Conservation (phyloP, 78 protist genomes). For the Chrysochromulina parva region DNA sequence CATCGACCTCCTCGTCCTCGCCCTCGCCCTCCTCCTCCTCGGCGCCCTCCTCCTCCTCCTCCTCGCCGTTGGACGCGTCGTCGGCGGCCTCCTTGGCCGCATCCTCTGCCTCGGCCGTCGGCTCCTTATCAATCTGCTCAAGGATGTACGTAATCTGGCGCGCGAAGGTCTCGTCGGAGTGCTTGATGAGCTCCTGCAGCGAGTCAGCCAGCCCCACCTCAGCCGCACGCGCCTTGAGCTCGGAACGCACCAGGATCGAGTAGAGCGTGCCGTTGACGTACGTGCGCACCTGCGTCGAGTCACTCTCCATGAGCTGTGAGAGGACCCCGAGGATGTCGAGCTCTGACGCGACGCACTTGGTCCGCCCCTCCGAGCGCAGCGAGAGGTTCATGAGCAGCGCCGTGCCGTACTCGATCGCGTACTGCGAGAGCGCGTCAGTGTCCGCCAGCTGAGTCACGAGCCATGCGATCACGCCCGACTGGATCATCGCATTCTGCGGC, state of each 20-base stretch:
- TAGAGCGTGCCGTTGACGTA: slow-evolving; percentile 48
- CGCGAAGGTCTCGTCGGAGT: background rate
- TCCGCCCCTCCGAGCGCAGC: slow-evolving; percentile 20
- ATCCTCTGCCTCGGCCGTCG: background rate
- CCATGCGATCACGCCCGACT: background rate
- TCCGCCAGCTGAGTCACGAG: background rate
- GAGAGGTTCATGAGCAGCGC: slow-evolving; percentile 48
- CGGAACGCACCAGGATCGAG: background rate
- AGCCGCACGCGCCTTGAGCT: slow-evolving; percentile 5
- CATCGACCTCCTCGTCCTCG: background rate
- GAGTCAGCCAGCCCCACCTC: background rate
- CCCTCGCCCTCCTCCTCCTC: background rate
- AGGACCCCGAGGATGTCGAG: slow-evolving; percentile 1
- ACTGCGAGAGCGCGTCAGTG: background rate
- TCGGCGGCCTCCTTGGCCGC: background rate
- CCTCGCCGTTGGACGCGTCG: background rate
- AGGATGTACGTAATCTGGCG: slow-evolving; percentile 13
- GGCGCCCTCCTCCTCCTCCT: background rate
- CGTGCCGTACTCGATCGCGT: slow-evolving; percentile 42
- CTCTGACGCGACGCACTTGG: background rate
- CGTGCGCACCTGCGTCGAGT: slow-evolving; percentile 20
- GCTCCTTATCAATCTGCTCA: background rate
- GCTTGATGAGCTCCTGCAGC: slow-evolving; percentile 10
- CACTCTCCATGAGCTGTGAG: slow-evolving; percentile 7
- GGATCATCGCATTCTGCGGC: slow-evolving; percentile 19